These are phyloP conservation scores for Syzygium aqueum DNA, from an alignment of 345 rosid genomes.

Conservation along the genomic window DNA sequence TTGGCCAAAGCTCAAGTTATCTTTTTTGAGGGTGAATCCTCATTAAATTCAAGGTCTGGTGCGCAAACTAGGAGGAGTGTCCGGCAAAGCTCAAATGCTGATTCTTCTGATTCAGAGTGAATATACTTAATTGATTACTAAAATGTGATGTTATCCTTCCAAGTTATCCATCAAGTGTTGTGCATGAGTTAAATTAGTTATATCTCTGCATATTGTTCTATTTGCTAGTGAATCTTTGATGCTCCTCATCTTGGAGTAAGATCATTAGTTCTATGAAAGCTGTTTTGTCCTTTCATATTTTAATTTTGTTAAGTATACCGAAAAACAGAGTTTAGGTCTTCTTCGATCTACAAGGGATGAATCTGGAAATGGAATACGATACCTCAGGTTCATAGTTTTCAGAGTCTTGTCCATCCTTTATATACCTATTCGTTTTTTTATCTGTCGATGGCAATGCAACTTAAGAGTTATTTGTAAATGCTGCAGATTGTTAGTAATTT, in stretches of 20 bases:
- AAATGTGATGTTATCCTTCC: not conserved
- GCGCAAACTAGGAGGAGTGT: slow-evolving; percentile 59
- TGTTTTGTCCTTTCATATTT: not conserved
- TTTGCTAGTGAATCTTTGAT: not conserved
- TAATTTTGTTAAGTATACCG: not conserved
- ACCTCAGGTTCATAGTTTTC: not conserved
- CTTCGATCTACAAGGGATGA: not conserved
- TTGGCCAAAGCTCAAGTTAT: slow-evolving; percentile 83
- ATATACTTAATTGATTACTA: not conserved
- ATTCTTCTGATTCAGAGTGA: slow-evolving; percentile 61
- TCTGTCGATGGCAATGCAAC: not conserved
- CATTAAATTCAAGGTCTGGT: slow-evolving; percentile 36
- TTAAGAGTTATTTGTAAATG: not conserved
- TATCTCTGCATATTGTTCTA: not conserved
- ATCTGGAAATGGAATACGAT: not conserved
- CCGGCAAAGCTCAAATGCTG: slow-evolving; percentile 46
- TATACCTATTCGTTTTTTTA: not conserved
- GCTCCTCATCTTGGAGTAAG: not conserved
- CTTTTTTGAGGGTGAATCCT: slow-evolving; percentile 74
- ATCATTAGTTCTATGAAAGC: not conserved
- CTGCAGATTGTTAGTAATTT: not conserved
- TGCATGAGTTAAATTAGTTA: not conserved
- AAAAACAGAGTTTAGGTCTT: not conserved
- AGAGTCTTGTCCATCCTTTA: not conserved
- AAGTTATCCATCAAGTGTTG: not conserved